Conservation (phyloP, 2,329 filamentous ascomycete genomes). For the Trichoderma sp. region DNA sequence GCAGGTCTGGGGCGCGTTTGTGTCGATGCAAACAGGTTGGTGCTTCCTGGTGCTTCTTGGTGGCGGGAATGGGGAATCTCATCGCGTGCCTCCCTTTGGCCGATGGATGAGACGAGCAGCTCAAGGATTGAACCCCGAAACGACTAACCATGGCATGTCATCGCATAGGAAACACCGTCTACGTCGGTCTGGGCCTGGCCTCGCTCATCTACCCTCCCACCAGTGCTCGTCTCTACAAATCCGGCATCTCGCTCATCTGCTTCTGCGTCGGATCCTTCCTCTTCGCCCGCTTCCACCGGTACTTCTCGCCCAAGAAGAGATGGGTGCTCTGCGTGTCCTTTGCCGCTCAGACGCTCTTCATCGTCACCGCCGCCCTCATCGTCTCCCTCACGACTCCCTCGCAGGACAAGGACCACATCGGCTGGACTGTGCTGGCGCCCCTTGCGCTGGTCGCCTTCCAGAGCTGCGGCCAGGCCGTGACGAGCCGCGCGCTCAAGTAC, state of each 20-base stretch:
- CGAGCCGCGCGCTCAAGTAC: slow-evolving; percentile 65
- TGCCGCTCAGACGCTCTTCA: slow-evolving; percentile 48
- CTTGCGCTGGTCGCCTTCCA: slow-evolving; percentile 72
- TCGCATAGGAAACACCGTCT: slow-evolving; percentile 66
- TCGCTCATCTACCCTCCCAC: slow-evolving; percentile 41
- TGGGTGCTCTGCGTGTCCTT: slow-evolving; percentile 64
- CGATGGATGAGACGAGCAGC: neutral
- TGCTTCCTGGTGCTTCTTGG: slow-evolving; percentile 15
- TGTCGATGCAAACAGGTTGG: slow-evolving; percentile 77
- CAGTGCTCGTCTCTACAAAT: slow-evolving; percentile 48
- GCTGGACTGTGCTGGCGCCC: slow-evolving; percentile 62
- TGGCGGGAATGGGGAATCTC: neutral
- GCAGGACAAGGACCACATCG: slow-evolving; percentile 41
- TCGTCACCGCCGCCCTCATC: slow-evolving; percentile 51
- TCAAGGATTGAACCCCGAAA: neutral
- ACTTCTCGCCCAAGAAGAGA: slow-evolving; percentile 57
- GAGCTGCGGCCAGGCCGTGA: slow-evolving; percentile 74
- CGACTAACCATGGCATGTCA: neutral
- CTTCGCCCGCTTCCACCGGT: slow-evolving; percentile 66
- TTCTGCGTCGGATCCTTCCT: slow-evolving; percentile 71
- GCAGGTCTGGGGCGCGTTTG: slow-evolving; percentile 75
- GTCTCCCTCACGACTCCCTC: slow-evolving; percentile 46
- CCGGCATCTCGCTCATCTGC: slow-evolving; percentile 63
- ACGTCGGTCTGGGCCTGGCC: slow-evolving; percentile 70
- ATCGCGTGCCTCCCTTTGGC: neutral